Base-by-base conservation (phyloP, 2,329 filamentous ascomycete species). In the Plenodomus tracheiphilus region DNA sequence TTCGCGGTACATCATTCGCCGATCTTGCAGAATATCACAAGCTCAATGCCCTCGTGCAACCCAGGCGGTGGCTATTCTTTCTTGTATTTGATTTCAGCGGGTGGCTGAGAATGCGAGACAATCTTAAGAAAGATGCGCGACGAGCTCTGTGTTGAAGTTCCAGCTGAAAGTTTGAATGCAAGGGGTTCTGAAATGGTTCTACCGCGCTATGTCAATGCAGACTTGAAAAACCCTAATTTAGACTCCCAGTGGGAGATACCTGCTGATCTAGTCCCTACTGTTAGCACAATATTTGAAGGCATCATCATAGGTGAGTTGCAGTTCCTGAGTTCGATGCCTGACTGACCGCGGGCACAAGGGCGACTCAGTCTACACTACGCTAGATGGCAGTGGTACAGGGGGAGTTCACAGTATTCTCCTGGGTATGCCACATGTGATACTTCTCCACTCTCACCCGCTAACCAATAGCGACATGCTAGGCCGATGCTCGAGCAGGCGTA, bases 401-500 rank as follows among this genome's bases (percentile, higher is more conserved):
- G 22, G 22, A 32, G 10, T 38, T 3, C 19, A 22, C 10, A 15
- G 38, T 1, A 20, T 39, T 15, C 7, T 15, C 13, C 13, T 25
- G 15, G 35, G 21, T 19, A 35, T 10, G 18, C 8, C 20, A 17
- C n/a, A 18, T 36, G 2, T 38, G 11, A 15, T 25, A 13, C n/a
- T n/a, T n/a, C n/a, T n/a, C n/a, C n/a, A n/a, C n/a, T n/a, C n/a
- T n/a, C n/a, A n/a, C n/a, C n/a, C n/a, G n/a, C n/a, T n/a, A n/a
- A n/a, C n/a, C n/a, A n/a, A n/a, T n/a, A n/a, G n/a, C n/a, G 7
- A 11, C 9, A 18, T 11, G 8, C 10, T 34, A 46, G 43, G 8
- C 43, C 22, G n/a, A 21, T 46, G 10, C 38, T 46, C 18, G 43
- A 46, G 17, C 17, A 41, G 4, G 43, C 43, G 10, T 46, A 46